Percentiles rank a stretch among this genome's conserved stretches.
Evolutionary conservation across 305 asterid species (phyloP).

Genomic region (Petunia hybrid): DNA sequence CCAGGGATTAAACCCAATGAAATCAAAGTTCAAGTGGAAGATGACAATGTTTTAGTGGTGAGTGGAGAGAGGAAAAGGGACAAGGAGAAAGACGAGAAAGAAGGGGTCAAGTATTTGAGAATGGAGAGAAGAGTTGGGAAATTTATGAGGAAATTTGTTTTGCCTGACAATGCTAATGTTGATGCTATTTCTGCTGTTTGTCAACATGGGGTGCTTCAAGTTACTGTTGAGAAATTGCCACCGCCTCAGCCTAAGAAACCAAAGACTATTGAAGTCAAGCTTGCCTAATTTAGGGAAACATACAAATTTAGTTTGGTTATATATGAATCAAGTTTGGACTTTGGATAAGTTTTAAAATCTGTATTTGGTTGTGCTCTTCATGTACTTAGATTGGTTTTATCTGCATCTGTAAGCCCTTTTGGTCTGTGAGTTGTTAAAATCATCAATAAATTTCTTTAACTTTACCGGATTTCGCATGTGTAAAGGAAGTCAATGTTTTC

Average conservation of each 20-base stretch:
- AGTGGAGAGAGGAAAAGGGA: constrained; percentile 40
- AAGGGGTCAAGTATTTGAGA: constrained; percentile 40
- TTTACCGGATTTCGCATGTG: neutral
- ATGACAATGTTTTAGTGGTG: constrained; percentile 39
- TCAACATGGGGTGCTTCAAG: constrained; percentile 53
- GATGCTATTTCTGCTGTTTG: constrained; percentile 44
- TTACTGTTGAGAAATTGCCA: constrained; percentile 47
- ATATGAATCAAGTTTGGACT: neutral
- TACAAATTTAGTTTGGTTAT: neutral
- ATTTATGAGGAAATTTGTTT: constrained; percentile 48
- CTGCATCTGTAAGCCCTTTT: neutral
- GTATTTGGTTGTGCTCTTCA: neutral
- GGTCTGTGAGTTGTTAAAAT: neutral
- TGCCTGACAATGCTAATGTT: constrained; percentile 47
- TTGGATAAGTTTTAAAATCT: neutral
- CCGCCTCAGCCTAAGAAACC: constrained; percentile 51
- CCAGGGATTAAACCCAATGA: constrained; percentile 50
- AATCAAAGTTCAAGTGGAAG: constrained; percentile 52
- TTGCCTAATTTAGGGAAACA: constrained; percentile 22
- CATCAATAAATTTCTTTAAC: neutral
- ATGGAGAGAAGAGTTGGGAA: constrained; percentile 55
- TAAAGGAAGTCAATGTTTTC: no score
- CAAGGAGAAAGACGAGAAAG: constrained; percentile 18
- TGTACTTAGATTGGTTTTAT: neutral
- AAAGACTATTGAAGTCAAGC: constrained; percentile 44